phyloP scores from a whole-genome alignment of 83 land plant species.

The Diphasiastrum complanatum region DNA sequence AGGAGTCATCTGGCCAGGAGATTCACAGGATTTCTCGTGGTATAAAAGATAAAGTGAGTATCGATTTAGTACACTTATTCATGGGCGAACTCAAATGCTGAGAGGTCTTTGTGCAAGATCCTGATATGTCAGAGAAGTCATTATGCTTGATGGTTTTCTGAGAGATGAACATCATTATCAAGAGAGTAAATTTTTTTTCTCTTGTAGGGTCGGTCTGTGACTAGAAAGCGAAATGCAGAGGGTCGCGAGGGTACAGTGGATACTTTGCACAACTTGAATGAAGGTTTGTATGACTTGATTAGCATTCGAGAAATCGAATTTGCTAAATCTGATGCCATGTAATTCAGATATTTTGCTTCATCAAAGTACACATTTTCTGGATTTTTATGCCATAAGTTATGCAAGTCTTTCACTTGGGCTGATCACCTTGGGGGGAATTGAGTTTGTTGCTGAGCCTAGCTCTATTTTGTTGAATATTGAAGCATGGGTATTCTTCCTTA shows the following conservation, averaged over 20 bases:
- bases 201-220: constrained; percentile 61
- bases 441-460: background rate
- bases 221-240: constrained; percentile 59
- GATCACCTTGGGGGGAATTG: no score
- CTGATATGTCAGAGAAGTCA: background rate
- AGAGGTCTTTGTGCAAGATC: constrained; percentile 9
- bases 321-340: background rate
- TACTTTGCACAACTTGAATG: constrained; percentile 62
- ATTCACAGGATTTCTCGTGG: constrained; percentile 59
- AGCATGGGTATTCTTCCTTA: background rate
- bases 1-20: constrained; percentile 66
- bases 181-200: background rate
- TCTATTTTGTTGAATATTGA: background rate
- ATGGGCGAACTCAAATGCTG: background rate
- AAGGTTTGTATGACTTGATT: constrained; percentile 58
- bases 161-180: background rate
- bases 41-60: constrained; percentile 54
- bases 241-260: constrained; percentile 64
- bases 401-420: background rate
- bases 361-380: background rate
- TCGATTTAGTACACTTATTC: background rate
- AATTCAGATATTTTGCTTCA: background rate
- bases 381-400: background rate
- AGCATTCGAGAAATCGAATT: no score
- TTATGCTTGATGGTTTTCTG: background rate